Base-by-base conservation (phyloP, 345 rosid species). In the Acer negundo region DNA sequence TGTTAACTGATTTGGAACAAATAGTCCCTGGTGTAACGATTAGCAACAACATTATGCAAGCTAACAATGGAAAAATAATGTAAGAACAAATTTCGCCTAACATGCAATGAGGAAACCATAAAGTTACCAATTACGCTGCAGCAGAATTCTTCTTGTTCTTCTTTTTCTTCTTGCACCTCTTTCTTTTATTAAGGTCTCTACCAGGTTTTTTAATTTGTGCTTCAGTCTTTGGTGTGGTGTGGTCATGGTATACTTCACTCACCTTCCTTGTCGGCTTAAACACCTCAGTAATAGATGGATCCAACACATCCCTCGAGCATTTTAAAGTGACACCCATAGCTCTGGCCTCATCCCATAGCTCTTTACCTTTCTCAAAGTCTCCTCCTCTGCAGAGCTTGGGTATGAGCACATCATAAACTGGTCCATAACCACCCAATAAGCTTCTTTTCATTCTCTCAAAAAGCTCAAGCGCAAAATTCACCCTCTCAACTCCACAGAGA, bases 351-450 rank as follows among this genome's bases (percentile, higher is more conserved):
- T 89, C 88, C 94, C 94, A 93, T 17, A 95, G 88, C 79, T 87
- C 90, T 85, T 76, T 80, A n/a, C 87, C 98, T 87, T 81, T 91
- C 51, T 81, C 88, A 73, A 93, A 95, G 59, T 95, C 75, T 20
- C 97, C 97, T 67, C 90, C 90, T 80, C 83, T 85, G 75, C 95
- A 93, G 40, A 95, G 88, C 87, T 95, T 95, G 7, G 92, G 88
- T 74, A 93, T 87, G 22, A 95, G 89, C 65, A 91, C 67, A 78
- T 95, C 91, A 81, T 93, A 95, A 68, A 91, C 84, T 4, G 87
- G 90, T 10, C 90, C 97, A 80, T 88, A 87, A 47, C 92, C 90
- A 64, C 92, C 89, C 80, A 89, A 55, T 3, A 80, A 81, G 73
- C 78, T 81, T 80, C 77, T 86, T 85, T 92, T 93, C 97, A 93